Conservation (phyloP, 2,329 filamentous ascomycete genomes). For the Alternaria incomplexa region DNA sequence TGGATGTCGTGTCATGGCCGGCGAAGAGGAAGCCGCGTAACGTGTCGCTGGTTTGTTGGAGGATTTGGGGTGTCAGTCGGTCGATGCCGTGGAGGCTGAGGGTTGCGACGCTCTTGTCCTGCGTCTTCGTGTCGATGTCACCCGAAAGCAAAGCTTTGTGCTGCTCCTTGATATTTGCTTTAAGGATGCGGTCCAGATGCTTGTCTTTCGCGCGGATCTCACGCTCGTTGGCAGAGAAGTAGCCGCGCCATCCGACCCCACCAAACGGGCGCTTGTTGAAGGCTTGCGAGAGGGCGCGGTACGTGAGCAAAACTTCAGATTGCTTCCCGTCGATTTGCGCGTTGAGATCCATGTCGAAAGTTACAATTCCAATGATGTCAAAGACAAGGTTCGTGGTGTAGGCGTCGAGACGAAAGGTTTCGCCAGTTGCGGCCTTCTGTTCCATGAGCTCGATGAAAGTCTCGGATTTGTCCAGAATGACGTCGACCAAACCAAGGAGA, state of each 20-base stretch:
- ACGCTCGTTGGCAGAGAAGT: conserved; percentile 23
- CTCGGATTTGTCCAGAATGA: conserved; percentile 36
- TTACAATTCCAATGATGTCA: conserved; percentile 30
- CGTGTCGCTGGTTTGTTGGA: conserved; percentile 38
- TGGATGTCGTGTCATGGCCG: conserved; percentile 42
- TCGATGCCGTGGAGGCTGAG: conserved; percentile 17
- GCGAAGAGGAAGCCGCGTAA: conserved; percentile 46
- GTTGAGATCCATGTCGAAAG: conserved; percentile 22
- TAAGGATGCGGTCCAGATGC: conserved; percentile 21
- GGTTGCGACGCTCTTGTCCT: conserved; percentile 19
- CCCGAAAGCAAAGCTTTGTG: conserved; percentile 6
- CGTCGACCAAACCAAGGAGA: conserved; percentile 16
- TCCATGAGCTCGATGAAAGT: conserved; percentile 29
- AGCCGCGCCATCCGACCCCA: conserved; percentile 14
- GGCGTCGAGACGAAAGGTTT: conserved; percentile 17
- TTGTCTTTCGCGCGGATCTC: conserved; percentile 14
- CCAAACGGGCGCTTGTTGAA: conserved; percentile 24
- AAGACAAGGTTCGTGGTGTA: conserved; percentile 26
- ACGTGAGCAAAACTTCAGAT: conserved; percentile 20
- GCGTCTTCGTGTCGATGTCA: neutral
- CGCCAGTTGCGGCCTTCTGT: conserved; percentile 10
- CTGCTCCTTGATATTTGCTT: conserved; percentile 17
- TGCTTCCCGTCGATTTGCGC: conserved; percentile 21
- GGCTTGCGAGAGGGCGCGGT: conserved; percentile 21
- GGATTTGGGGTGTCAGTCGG: conserved; percentile 31